Evolutionary conservation across 768 basidiomycete genomes (phyloP).

Genomic region (Kwoniella mangroviensis): DNA sequence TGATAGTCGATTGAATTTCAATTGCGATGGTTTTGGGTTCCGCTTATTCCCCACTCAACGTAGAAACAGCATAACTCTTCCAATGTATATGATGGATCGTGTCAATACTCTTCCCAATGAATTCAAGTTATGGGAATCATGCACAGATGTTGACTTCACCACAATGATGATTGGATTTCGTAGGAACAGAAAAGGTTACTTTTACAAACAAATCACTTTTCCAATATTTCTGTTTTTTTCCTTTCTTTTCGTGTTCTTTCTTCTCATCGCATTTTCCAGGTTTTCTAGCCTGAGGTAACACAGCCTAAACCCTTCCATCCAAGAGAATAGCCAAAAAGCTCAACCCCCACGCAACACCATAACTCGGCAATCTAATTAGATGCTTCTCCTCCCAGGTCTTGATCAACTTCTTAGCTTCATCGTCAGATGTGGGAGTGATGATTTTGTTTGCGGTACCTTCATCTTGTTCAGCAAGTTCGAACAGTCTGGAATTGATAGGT

Average conservation of each 20-base stretch:
- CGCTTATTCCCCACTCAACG: too few species aligned
- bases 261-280: neutral
- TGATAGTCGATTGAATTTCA: too few species aligned
- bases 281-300: neutral
- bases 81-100: too few species aligned
- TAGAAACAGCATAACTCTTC: too few species aligned
- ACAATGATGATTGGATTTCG: too few species aligned
- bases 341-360: conserved; percentile 1
- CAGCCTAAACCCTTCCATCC: conserved; percentile 7
- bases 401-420: conserved; percentile 7
- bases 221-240: neutral
- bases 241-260: neutral
- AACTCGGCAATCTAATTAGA: neutral
- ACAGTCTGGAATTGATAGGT: conserved; percentile 14
- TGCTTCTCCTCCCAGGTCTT: conserved; percentile 8
- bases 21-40: too few species aligned
- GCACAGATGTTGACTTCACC: too few species aligned
- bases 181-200: too few species aligned
- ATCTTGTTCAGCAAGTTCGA: neutral
- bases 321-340: conserved; percentile 9
- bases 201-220: neutral
- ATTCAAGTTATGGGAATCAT: too few species aligned
- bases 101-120: too few species aligned
- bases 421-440: neutral
- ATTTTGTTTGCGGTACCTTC: neutral